phyloP scores from a whole-genome alignment of 306 rosid species.

The Glycine soja region DNA sequence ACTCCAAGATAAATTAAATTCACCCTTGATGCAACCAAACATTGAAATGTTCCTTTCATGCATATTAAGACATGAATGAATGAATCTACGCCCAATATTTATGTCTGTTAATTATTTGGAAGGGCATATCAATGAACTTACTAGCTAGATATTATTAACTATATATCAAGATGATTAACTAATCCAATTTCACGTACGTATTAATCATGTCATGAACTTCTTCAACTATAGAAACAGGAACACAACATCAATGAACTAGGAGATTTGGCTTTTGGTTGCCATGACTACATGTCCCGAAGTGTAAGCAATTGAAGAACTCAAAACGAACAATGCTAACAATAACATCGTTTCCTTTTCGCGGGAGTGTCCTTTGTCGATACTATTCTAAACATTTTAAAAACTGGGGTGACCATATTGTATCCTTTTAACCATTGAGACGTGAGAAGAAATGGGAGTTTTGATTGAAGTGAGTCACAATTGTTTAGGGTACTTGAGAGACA shows the following conservation, averaged over 20 bases:
- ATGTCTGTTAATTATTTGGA: conserved; percentile 25
- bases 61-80: conserved; percentile 37
- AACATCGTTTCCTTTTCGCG: not conserved
- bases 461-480: conserved; percentile 36
- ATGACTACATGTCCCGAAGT: not conserved
- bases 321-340: not conserved
- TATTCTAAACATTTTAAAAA: not conserved
- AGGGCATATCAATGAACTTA: not conserved
- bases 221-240: not conserved
- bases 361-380: conserved; percentile 17
- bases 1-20: conserved; percentile 16
- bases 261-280: conserved; percentile 27
- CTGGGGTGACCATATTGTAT: conserved; percentile 1
- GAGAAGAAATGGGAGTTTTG: conserved; percentile 5
- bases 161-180: no score
- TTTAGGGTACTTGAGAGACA: conserved; percentile 41
- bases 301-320: not conserved
- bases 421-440: conserved; percentile 38
- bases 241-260: conserved; percentile 3
- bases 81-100: conserved; percentile 3
- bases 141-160: not conserved
- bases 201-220: not conserved
- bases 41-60: conserved; percentile 48
- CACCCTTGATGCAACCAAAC: conserved; percentile 38
- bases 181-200: not conserved